Evolutionary conservation across 2,329 filamentous ascomycete species (phyloP).

Genomic region (Diaporthe batatas): DNA sequence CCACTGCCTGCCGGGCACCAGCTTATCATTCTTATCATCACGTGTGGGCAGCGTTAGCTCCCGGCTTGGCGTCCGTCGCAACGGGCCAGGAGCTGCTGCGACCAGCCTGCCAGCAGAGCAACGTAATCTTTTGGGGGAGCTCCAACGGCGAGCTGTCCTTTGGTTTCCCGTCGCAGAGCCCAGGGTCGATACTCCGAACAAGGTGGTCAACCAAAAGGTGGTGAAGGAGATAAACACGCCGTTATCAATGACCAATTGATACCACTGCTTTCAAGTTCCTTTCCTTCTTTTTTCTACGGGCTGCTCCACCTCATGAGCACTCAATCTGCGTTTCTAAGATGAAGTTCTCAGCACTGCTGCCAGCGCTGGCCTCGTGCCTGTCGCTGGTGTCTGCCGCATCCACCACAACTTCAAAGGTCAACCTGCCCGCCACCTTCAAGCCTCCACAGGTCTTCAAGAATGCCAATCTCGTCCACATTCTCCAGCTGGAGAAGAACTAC

Average conservation of each 20-base stretch:
- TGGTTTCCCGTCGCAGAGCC: constrained; percentile 30
- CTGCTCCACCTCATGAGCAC: constrained; percentile 46
- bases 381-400: constrained; percentile 59
- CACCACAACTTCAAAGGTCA: constrained; percentile 68
- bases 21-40: constrained; percentile 3
- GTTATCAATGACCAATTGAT: constrained; percentile 45
- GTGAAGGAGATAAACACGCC: constrained; percentile 32
- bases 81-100: constrained; percentile 5
- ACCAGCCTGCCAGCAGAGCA: constrained; percentile 9
- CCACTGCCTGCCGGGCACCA: background rate
- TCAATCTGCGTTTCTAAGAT: constrained; percentile 51
- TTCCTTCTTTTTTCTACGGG: constrained; percentile 41
- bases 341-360: constrained; percentile 65
- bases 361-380: constrained; percentile 71
- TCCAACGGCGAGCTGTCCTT: constrained; percentile 38
- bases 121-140: constrained; percentile 40
- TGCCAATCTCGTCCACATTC: constrained; percentile 87
- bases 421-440: constrained; percentile 77
- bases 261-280: constrained; percentile 32
- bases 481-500: constrained; percentile 94
- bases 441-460: constrained; percentile 95
- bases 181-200: constrained; percentile 19
- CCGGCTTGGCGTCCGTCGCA: constrained; percentile 41
- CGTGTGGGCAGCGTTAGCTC: constrained; percentile 30
- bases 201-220: constrained; percentile 17